A percentile compares a stretch with the other conserved stretches of the same genome.
phyloP scores from a whole-genome alignment of 2,329 filamentous ascomycete genomes.

The Aspergillus quadrilineatus region DNA sequence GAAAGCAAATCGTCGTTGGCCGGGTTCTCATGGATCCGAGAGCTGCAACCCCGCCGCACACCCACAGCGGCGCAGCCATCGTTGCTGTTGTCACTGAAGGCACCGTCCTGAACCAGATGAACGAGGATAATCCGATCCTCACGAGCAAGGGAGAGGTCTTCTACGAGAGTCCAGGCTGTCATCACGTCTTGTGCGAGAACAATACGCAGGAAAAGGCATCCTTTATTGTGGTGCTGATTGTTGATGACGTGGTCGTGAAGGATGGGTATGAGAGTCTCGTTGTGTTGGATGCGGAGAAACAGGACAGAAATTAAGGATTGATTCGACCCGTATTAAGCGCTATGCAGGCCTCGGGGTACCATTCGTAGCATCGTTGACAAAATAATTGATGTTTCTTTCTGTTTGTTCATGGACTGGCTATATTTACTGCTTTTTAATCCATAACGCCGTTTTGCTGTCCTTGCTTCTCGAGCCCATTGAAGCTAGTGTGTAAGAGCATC shows the following conservation, averaged over 20 bases:
- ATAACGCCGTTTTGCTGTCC: too few relatives aligned
- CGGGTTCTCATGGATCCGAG: not conserved
- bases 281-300: slow-evolving; percentile 10
- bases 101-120: slow-evolving; percentile 13
- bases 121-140: not conserved
- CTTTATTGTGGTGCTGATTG: slow-evolving; percentile 11
- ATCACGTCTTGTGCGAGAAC: slow-evolving; percentile 10
- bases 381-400: not conserved
- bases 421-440: too few relatives aligned
- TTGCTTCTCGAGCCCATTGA: too few relatives aligned
- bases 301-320: not conserved
- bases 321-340: too few relatives aligned
- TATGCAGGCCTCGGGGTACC: not conserved
- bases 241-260: slow-evolving; percentile 12
- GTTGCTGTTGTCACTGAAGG: slow-evolving; percentile 4
- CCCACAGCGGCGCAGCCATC: slow-evolving; percentile 8
- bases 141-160: slow-evolving; percentile 3
- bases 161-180: slow-evolving; percentile 10
- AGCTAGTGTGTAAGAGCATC: too few relatives aligned
- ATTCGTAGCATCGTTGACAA: not conserved
- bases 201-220: not conserved
- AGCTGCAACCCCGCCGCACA: slow-evolving; percentile 4
- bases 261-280: slow-evolving; percentile 8
- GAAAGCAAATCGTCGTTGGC: slow-evolving; percentile 7
- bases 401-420: too few relatives aligned